Percentiles rank a stretch among this genome's conserved stretches.
phyloP scores from a whole-genome alignment of 208 protist species.

The Naegleria gruberi region DNA sequence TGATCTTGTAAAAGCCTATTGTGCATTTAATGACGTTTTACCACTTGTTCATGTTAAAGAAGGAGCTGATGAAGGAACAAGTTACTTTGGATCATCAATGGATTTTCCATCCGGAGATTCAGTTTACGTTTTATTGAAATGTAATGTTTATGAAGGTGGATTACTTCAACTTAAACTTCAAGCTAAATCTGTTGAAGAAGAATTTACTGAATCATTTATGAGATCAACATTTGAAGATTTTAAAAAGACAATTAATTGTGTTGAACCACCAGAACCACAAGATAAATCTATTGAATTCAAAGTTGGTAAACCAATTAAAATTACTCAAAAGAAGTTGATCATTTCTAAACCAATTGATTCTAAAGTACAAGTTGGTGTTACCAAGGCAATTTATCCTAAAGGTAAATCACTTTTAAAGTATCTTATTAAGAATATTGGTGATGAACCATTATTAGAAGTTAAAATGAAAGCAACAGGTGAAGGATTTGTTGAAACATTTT shows the following conservation, averaged over 20 bases:
- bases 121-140: not conserved
- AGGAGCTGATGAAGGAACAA: not conserved
- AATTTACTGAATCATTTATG: not conserved
- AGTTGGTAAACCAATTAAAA: not conserved
- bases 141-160: not conserved
- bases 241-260: not conserved
- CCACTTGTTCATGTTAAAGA: not conserved
- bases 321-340: not conserved
- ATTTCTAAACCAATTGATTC: not conserved
- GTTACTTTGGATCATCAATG: not conserved
- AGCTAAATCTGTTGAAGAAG: not conserved
- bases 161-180: not conserved
- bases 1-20: not conserved
- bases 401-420: not conserved
- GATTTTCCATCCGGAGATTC: not conserved
- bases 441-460: not conserved
- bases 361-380: not conserved
- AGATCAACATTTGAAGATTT: not conserved
- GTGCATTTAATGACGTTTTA: not conserved
- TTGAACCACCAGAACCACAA: too few species aligned
- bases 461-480: not conserved
- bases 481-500: not conserved
- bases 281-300: not conserved
- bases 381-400: not conserved
- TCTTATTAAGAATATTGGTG: not conserved